Conservation (phyloP, 2,329 filamentous ascomycete species). For the Hypoxylon sp. region DNA sequence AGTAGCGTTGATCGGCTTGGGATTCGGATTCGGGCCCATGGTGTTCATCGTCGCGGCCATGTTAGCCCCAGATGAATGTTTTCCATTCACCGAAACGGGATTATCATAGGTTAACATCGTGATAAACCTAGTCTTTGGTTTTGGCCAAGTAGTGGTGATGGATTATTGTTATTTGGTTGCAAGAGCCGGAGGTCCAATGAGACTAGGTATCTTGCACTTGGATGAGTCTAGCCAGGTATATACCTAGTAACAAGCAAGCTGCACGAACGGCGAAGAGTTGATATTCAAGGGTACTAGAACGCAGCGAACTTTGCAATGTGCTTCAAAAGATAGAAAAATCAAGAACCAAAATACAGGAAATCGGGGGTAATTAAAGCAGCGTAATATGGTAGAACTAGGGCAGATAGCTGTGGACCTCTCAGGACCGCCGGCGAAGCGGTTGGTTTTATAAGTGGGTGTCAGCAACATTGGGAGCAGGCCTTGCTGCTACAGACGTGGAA, state of each 20-base stretch:
- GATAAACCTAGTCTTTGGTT: conserved; percentile 6
- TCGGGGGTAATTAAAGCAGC: conserved; percentile 42
- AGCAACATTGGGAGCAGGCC: conserved; percentile 27
- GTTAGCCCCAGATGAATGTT: conserved; percentile 50
- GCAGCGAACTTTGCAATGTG: conserved; percentile 19
- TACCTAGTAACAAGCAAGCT: conserved; percentile 22
- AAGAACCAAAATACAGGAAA: conserved; percentile 37
- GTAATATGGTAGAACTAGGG: conserved; percentile 41
- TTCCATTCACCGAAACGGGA: conserved; percentile 60
- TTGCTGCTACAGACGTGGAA: conserved; percentile 24
- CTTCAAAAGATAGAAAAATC: conserved; percentile 22
- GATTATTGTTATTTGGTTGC: conserved; percentile 9
- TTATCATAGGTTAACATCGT: conserved; percentile 66
- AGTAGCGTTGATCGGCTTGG: conserved; percentile 50
- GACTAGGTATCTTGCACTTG: conserved; percentile 16
- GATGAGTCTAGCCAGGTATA: conserved; percentile 18
- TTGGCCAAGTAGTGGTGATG: background rate
- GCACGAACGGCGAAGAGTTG: conserved; percentile 22
- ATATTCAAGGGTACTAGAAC: conserved; percentile 5
- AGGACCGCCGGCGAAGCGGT: conserved; percentile 38
- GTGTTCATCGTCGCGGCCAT: conserved; percentile 49
- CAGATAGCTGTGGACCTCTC: conserved; percentile 37
- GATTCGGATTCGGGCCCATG: conserved; percentile 48
- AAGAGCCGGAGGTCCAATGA: conserved; percentile 1
- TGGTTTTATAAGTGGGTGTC: conserved; percentile 44